phyloP scores from a whole-genome alignment of 768 basidiomycete genomes.

The Butyriboletus loyo region DNA sequence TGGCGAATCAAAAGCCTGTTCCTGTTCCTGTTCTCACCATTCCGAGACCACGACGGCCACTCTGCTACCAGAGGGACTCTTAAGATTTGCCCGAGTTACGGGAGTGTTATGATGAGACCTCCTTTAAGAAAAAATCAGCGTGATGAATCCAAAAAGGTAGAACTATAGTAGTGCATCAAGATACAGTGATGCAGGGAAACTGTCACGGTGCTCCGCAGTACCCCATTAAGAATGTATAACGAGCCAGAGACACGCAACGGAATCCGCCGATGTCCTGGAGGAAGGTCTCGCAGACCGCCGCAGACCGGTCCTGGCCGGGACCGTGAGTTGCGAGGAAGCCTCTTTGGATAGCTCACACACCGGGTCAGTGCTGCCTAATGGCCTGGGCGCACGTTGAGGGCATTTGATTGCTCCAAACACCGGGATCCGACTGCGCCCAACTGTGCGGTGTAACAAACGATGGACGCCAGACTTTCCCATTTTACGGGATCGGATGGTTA shows the following conservation, averaged over 20 bases:
- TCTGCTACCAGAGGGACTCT: background rate
- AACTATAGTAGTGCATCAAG: background rate
- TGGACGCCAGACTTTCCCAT: too few relatives aligned
- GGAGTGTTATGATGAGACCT: too few relatives aligned
- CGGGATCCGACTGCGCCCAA: too few relatives aligned
- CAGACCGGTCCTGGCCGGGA: background rate
- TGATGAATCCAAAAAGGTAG: background rate
- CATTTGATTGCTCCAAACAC: too few relatives aligned
- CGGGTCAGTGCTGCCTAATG: background rate
- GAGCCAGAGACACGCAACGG: too few relatives aligned
- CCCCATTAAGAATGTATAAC: background rate
- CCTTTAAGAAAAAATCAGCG: background rate
- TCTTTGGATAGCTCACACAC: background rate
- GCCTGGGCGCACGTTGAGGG: background rate
- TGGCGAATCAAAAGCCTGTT: constrained; percentile 1
- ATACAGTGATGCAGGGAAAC: background rate
- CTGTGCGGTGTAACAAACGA: too few relatives aligned
- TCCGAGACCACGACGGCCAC: background rate
- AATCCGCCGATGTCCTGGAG: background rate
- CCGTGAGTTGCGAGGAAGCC: constrained; percentile 4
- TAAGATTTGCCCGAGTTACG: background rate
- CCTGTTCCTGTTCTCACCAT: background rate
- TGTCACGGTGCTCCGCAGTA: constrained; percentile 18
- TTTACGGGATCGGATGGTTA: background rate
- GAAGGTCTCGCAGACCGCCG: too few relatives aligned